Conservation (phyloP, 2,329 filamentous ascomycete genomes). For the Phialophora expanda region DNA sequence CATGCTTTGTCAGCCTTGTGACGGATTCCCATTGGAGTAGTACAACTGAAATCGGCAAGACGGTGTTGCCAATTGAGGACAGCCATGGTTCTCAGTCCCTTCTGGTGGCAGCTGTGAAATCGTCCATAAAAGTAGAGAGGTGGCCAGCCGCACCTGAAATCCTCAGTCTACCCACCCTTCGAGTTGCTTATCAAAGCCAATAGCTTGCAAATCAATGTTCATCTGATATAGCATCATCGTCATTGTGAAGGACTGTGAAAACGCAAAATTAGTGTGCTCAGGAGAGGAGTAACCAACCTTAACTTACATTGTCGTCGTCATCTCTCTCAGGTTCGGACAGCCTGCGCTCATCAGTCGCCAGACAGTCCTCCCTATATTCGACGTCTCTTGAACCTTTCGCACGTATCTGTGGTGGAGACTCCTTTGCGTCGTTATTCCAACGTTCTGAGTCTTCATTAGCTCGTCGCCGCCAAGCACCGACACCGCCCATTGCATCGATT, state of each 20-base stretch:
- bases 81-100: neutral
- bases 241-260: constrained; percentile 67
- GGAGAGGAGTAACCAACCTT: constrained; percentile 31
- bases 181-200: constrained; percentile 64
- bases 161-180: constrained; percentile 63
- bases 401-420: constrained; percentile 19
- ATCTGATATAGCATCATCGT: constrained; percentile 70
- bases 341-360: neutral
- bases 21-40: constrained; percentile 9
- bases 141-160: neutral
- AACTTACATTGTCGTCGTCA: constrained; percentile 41
- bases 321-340: constrained; percentile 2
- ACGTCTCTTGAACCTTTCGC: neutral
- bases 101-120: neutral
- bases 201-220: constrained; percentile 66
- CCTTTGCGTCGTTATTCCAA: constrained; percentile 42
- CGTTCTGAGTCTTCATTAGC: constrained; percentile 47
- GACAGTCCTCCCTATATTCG: neutral
- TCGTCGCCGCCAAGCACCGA: constrained; percentile 61
- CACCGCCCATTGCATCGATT: constrained; percentile 67
- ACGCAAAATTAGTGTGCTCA: constrained; percentile 33
- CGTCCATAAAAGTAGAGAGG: neutral
- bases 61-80: constrained; percentile 18
- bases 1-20: constrained; percentile 14
- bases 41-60: constrained; percentile 17